A percentile compares a stretch with the other conserved stretches of the same genome.
phyloP scores from a whole-genome alignment of 2,329 filamentous ascomycete genomes.

The Colletotrichum falcatum region DNA sequence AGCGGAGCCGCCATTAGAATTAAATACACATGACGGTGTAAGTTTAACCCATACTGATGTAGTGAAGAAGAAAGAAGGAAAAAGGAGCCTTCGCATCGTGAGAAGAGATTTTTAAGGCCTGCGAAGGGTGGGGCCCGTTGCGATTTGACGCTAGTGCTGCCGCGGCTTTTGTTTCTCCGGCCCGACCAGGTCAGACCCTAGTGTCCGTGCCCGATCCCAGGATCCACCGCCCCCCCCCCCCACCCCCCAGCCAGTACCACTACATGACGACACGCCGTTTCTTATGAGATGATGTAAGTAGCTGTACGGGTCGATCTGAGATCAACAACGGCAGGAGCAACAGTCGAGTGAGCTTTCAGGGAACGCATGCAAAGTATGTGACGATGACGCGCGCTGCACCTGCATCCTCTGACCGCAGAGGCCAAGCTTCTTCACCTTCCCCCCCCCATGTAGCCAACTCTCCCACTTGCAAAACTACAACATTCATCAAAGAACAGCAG shows the following conservation, averaged over 20 bases:
- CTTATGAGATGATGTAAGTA: conserved; percentile 13
- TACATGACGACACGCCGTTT: conserved; percentile 14
- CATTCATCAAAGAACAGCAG: neutral
- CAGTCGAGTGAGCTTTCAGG: conserved; percentile 33
- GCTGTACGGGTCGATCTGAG: conserved; percentile 19
- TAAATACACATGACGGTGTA: conserved; percentile 65
- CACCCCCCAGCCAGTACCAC: conserved; percentile 16
- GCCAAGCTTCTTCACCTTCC: conserved; percentile 1
- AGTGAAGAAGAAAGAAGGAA: conserved; percentile 52
- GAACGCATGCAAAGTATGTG: conserved; percentile 24
- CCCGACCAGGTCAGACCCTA: neutral
- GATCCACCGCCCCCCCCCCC: neutral
- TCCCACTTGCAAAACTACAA: neutral
- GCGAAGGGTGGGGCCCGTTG: conserved; percentile 25
- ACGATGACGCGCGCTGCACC: conserved; percentile 34
- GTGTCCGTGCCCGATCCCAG: conserved; percentile 17
- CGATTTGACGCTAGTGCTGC: conserved; percentile 13
- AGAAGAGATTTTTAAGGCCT: conserved; percentile 39
- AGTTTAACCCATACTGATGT: conserved; percentile 60
- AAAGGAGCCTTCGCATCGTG: conserved; percentile 11
- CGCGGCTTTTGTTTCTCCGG: conserved; percentile 34
- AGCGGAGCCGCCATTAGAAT: conserved; percentile 63
- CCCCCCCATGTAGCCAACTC: neutral
- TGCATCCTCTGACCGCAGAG: conserved; percentile 7
- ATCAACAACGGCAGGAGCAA: conserved; percentile 6